Evolutionary conservation across 106 monocot species (phyloP).

Genomic region (Phalaenopsis aphrodite): DNA sequence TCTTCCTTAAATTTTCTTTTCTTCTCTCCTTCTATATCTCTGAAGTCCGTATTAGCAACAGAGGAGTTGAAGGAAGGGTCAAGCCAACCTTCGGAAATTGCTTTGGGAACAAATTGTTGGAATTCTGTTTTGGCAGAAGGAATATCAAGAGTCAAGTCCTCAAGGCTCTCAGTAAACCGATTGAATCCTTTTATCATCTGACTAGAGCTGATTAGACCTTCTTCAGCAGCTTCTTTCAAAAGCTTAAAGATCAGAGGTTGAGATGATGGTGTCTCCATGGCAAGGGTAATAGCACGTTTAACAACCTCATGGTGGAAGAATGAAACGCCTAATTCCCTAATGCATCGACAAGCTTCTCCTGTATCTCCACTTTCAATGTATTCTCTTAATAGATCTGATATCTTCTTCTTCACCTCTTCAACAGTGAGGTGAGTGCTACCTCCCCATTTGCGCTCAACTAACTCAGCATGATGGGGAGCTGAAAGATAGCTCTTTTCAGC

Average conservation of each 20-base stretch:
- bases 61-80: constrained; percentile 46
- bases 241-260: constrained; percentile 53
- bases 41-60: constrained; percentile 18
- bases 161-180: constrained; percentile 62
- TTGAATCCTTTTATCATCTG: constrained; percentile 85
- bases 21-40: constrained; percentile 42
- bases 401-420: constrained; percentile 85
- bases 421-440: constrained; percentile 86
- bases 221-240: constrained; percentile 71
- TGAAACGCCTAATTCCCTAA: constrained; percentile 73
- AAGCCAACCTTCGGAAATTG: constrained; percentile 71
- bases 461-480: constrained; percentile 91
- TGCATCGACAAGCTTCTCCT: constrained; percentile 78
- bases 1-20: constrained; percentile 56
- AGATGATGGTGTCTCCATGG: constrained; percentile 62
- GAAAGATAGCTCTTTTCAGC: constrained; percentile 97
- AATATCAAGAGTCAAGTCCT: constrained; percentile 83
- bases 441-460: constrained; percentile 86
- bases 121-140: constrained; percentile 65
- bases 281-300: constrained; percentile 69
- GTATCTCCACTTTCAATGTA: constrained; percentile 67
- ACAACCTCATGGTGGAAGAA: constrained; percentile 99
- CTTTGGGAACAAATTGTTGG: constrained; percentile 37
- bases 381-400: constrained; percentile 64
- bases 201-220: constrained; percentile 77